A percentile compares a stretch with the other conserved stretches of the same genome.
Conservation (phyloP, 179 eudicot species). For the Gypsophila paniculata region DNA sequence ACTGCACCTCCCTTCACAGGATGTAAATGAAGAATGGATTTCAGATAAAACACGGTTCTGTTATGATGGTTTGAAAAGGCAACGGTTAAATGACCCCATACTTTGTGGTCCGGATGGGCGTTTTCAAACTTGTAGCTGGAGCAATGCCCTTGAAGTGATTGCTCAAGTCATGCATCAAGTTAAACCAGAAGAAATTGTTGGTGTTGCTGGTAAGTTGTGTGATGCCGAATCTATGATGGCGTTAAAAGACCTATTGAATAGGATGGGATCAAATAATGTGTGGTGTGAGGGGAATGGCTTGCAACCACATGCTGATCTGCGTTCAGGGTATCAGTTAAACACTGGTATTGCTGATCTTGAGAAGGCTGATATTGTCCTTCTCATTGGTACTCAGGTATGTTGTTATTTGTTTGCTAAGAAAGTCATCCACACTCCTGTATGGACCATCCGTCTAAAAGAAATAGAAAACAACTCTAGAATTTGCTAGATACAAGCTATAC, state of each 20-base stretch:
- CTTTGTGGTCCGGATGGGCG: constrained; percentile 94
- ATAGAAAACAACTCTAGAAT: too few species aligned
- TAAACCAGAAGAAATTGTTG: constrained; percentile 82
- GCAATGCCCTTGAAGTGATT: constrained; percentile 88
- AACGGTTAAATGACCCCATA: constrained; percentile 96
- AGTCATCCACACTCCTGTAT: too few species aligned
- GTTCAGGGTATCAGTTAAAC: constrained; percentile 86
- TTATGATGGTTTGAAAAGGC: constrained; percentile 98
- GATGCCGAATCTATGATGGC: constrained; percentile 99
- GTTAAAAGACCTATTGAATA: constrained; percentile 83
- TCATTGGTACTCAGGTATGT: constrained; percentile 92
- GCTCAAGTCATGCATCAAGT: constrained; percentile 82
- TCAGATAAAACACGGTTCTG: constrained; percentile 97
- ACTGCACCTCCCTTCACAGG: constrained; percentile 44
- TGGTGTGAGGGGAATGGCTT: constrained; percentile 92
- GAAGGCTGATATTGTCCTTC: constrained; percentile 86
- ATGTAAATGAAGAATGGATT: constrained; percentile 98
- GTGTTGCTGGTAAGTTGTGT: constrained; percentile 85
- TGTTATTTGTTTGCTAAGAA: background rate
- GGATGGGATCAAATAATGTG: constrained; percentile 84
- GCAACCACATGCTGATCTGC: constrained; percentile 78
- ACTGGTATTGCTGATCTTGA: constrained; percentile 85
- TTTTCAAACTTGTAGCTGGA: constrained; percentile 89
- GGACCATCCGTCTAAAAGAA: too few species aligned
- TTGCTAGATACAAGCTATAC: too few species aligned